These are phyloP conservation scores for Aspergillus tanneri DNA, from an alignment of 2,329 filamentous ascomycete genomes.

Conservation along the genomic window DNA sequence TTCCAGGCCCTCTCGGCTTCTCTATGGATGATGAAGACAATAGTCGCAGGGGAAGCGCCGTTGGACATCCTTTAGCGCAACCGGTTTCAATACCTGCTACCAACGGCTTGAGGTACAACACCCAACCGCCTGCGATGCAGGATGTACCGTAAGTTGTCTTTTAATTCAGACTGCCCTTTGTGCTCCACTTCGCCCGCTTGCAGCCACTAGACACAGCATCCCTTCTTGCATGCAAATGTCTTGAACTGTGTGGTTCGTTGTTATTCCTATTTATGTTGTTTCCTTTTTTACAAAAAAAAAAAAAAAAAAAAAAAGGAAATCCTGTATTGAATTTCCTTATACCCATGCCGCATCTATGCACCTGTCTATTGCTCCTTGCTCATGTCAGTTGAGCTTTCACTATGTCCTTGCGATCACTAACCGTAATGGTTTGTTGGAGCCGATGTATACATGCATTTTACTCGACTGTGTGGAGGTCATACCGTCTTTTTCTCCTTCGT, in stretches of 20 bases:
- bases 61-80: constrained; percentile 48
- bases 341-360: constrained; percentile 31
- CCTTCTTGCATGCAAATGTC: constrained; percentile 34
- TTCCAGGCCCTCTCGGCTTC: constrained; percentile 36
- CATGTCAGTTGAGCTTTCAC: constrained; percentile 11
- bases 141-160: constrained; percentile 58
- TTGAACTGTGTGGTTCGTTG: constrained; percentile 21
- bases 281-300: no score
- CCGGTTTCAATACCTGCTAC: constrained; percentile 47
- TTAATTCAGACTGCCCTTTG: constrained; percentile 35
- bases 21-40: constrained; percentile 47
- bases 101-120: constrained; percentile 53
- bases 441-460: constrained; percentile 14
- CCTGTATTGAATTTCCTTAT: constrained; percentile 18
- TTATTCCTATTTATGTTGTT: not conserved
- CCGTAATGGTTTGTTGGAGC: constrained; percentile 7
- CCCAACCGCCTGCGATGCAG: constrained; percentile 52
- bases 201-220: constrained; percentile 31
- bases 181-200: constrained; percentile 32
- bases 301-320: no score
- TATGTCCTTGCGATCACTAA: constrained; percentile 11
- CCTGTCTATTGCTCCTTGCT: constrained; percentile 15
- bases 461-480: constrained; percentile 10
- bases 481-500: constrained; percentile 1
- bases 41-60: constrained; percentile 51